Conservation (phyloP, 2,329 filamentous ascomycete genomes). For the Aureobasidium sp. region DNA sequence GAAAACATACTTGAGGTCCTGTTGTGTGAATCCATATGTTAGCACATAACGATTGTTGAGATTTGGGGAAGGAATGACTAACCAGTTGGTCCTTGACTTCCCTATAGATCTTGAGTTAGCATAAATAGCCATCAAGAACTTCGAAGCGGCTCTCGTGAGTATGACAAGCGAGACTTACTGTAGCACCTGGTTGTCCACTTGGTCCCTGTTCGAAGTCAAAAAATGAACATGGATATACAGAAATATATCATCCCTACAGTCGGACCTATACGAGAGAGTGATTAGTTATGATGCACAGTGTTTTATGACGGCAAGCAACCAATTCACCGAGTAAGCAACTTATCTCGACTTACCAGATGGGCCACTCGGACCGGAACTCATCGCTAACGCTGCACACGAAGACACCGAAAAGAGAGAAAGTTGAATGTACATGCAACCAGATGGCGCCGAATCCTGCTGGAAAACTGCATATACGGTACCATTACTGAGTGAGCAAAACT, state of each 20-base stretch:
- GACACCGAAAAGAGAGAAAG: constrained; percentile 14
- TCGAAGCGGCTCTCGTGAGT: neutral
- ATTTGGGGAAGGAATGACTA: neutral
- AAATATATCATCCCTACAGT: neutral
- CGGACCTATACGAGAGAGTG: neutral
- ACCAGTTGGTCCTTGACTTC: neutral
- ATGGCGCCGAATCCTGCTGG: constrained; percentile 18
- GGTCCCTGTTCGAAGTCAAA: neutral
- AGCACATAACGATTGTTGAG: neutral
- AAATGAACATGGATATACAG: neutral
- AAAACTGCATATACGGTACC: constrained; percentile 24
- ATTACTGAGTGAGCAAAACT: constrained; percentile 22
- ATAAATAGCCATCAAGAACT: no score
- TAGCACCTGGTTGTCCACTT: constrained; percentile 15
- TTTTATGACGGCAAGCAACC: no score
- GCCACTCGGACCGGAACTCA: neutral
- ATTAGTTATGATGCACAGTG: neutral
- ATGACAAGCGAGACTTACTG: neutral
- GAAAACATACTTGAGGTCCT: neutral
- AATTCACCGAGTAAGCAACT: no score
- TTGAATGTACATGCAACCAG: constrained; percentile 20
- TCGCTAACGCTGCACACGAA: neutral
- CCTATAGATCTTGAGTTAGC: neutral
- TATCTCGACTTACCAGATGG: no score
- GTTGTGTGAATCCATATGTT: neutral